A percentile compares a stretch with the other conserved stretches of the same genome.
Evolutionary conservation across 306 rosid genomes (phyloP).

Genomic region (Gastrolobium bilobum): DNA sequence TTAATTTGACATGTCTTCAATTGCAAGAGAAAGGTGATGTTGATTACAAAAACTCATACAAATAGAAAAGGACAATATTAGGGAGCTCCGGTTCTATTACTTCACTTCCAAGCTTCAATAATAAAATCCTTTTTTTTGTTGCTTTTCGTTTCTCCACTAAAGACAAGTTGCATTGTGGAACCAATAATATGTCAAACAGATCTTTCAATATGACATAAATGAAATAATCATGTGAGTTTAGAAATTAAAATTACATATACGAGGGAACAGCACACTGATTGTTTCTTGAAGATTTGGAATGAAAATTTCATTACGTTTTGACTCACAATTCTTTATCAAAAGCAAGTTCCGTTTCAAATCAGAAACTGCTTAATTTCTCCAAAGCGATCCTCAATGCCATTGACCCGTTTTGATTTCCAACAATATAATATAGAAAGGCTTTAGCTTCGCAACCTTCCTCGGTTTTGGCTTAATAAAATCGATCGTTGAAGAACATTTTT

Average conservation of each 20-base stretch:
- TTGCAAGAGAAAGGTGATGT: constrained; percentile 30
- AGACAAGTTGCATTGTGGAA: constrained; percentile 24
- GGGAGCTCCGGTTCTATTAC: constrained; percentile 41
- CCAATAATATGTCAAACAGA: constrained; percentile 40
- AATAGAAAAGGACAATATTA: constrained; percentile 46
- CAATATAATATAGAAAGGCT: neutral
- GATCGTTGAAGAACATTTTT: neutral
- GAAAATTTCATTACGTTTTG: constrained; percentile 27
- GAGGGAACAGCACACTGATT: constrained; percentile 32
- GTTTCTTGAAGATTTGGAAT: neutral
- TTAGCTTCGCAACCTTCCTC: neutral
- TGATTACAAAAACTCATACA: neutral
- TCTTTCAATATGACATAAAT: constrained; percentile 44
- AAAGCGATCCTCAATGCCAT: neutral
- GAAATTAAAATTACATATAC: constrained; percentile 5
- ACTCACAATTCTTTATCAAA: neutral
- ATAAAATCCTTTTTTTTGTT: neutral
- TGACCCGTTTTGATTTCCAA: neutral
- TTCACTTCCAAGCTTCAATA: constrained; percentile 34
- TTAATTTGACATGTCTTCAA: constrained; percentile 49
- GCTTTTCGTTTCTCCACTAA: neutral
- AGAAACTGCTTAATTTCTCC: neutral
- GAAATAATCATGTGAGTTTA: constrained; percentile 34
- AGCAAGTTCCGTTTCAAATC: neutral
- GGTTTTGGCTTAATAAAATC: neutral